These are phyloP conservation scores for Aspergillus pseudoglaucus DNA, from an alignment of 2,329 filamentous ascomycete species.

Conservation along the genomic window DNA sequence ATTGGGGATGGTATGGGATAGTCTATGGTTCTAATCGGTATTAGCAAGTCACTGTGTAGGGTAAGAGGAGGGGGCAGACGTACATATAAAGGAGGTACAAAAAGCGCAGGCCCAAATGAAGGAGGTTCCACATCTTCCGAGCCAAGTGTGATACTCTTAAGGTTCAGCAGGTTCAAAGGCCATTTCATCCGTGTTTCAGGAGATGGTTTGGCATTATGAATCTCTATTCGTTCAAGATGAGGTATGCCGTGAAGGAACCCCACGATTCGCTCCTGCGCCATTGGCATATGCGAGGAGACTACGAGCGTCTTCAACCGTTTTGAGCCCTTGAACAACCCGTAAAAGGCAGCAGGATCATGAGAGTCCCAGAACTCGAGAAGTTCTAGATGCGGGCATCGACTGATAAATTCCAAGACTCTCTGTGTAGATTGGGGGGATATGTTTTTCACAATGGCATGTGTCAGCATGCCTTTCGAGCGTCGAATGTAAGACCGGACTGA, in stretches of 20 bases:
- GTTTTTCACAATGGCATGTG: conserved; percentile 24
- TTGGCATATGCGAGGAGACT: conserved; percentile 17
- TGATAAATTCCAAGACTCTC: conserved; percentile 24
- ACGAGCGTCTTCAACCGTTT: conserved; percentile 19
- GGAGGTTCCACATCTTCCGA: conserved; percentile 6
- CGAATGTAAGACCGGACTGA: conserved; percentile 31
- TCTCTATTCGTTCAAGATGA: conserved; percentile 21
- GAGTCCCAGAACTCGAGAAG: conserved; percentile 22
- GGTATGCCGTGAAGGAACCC: conserved; percentile 21
- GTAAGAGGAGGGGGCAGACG: not conserved
- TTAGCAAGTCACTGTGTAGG: not conserved
- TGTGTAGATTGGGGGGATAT: conserved; percentile 18
- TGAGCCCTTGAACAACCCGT: conserved; percentile 20
- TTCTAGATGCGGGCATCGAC: conserved; percentile 29
- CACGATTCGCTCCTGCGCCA: conserved; percentile 19
- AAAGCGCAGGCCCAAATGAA: conserved; percentile 3
- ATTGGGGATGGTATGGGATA: conserved; percentile 17
- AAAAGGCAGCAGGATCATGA: conserved; percentile 15
- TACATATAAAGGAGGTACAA: conserved; percentile 5
- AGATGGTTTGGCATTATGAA: conserved; percentile 16
- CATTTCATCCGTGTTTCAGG: conserved; percentile 7
- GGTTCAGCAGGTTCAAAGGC: conserved; percentile 23
- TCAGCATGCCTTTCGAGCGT: conserved; percentile 28
- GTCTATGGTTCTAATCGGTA: not conserved
- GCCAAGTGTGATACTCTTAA: conserved; percentile 23